Evolutionary conservation across 257 asterid genomes (phyloP), one percentile per base, ranked within the genome.

Genomic region (Paraleonurus japonicus): DNA sequence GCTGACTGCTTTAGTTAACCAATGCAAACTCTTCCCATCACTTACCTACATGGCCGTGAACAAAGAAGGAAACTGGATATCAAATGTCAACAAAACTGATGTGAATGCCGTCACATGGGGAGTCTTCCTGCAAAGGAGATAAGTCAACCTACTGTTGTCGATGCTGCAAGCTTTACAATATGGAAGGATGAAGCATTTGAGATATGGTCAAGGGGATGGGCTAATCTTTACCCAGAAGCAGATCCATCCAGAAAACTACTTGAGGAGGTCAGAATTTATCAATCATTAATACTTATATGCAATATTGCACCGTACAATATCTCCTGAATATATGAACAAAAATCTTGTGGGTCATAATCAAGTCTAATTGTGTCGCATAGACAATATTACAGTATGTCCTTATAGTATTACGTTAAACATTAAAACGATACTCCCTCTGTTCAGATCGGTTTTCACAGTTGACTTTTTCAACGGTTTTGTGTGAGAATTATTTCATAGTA

Each of bases 131-230:
- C 87, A 13, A 94, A 87, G 87, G 98, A 94, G 88, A 86, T 94
- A 22, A 70, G 86, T 30, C 98, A 94, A 65, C 98, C 98, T 19
- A 94, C 97, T 2, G 87, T 94, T 4, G 98, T 89, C 10, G 97
- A 94, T 80, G 89, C 96, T 33, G 77, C 88, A 57, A 94, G 98
- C 84, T 94, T 94, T 65, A 16, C 80, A n/a, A 85, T 94, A 23
- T 94, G 98, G 97, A 94, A 90, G 85, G 98, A 94, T 10, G 98
- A 94, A 81, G 98, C 98, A 43, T 90, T 94, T 61, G 95, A 89
- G 73, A 81, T 86, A 43, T 94, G 98, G 97, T 85, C 97, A 0
- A 86, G 95, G 79, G 94, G 83, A 78, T 94, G 98, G 98, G 96
- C 88, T 33, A 85, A 84, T 64, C 81, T 86, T 71, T 94, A 90